Evolutionary conservation across 1,139 yeast genomes (phyloP), one percentile per base, ranked within the genome.

Genomic region (Candida sojae): DNA sequence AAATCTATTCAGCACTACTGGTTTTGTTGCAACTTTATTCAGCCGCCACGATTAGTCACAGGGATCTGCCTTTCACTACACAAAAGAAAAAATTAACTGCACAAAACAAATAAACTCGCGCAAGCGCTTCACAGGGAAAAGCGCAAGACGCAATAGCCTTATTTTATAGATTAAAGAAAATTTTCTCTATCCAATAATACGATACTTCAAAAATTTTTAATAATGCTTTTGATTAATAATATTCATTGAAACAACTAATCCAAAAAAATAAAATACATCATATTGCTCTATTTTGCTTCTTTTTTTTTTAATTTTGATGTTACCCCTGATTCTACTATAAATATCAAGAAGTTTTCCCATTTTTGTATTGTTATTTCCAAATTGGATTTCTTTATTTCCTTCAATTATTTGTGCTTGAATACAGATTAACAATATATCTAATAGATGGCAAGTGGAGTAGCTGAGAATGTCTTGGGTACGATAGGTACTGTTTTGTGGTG

Each of bases 401-500:
- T 39, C n/a, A 29, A 26, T 28, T 23, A 12, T 26, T 12, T 12
- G 23, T 39, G 26, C 28, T n/a, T 28, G 32, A 25, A 11, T 37
- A 8, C 29, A 30, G 29, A 37, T 6, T 37, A 37, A 8, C 13
- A 34, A 7, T 34, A 13, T 32, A 12, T 34, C 8, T 17, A 17
- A 7, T 23, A 39, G 11, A 51, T 66, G 68, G 39, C 51, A 39
- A 64, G 63, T 54, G 59, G 49, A 28, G 74, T 72, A 10, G 89
- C 89, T 1, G 82, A 88, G 26, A 89, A 88, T 46, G 91, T 88
- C 7, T 75, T 90, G 51, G 97, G 89, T n/a, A 89, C 96, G 7
- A 75, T 87, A 2, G 97, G 96, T 12, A 91, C 97, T 0, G 82
- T 91, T 5, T 77, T 88, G 52, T 92, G 97, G 97, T 91, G 97